phyloP scores from a whole-genome alignment of 768 basidiomycete genomes.

The Pulveroboletus sp. region DNA sequence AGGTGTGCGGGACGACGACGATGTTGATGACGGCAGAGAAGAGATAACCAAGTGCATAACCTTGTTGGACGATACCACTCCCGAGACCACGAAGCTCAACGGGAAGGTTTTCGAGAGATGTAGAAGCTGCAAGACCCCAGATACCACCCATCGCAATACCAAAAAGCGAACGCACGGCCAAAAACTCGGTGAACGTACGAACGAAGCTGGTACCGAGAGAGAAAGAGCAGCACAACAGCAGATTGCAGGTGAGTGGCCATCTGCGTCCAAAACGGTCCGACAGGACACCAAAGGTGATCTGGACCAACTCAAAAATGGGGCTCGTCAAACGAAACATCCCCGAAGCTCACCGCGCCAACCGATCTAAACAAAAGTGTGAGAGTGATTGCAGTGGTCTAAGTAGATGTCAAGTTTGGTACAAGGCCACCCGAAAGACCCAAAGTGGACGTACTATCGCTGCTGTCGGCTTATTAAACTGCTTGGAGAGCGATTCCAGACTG shows the following conservation, averaged over 20 bases:
- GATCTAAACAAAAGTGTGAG: slow-evolving; percentile 88
- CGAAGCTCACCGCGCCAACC: slow-evolving; percentile 52
- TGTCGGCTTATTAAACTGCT: slow-evolving; percentile 43
- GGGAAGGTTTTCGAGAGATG: slow-evolving; percentile 86
- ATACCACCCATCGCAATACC: slow-evolving; percentile 88
- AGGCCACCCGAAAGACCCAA: not conserved
- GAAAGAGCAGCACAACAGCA: slow-evolving; percentile 64
- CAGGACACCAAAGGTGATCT: slow-evolving; percentile 70
- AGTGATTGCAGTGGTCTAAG: slow-evolving; percentile 76
- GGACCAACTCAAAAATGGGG: not conserved
- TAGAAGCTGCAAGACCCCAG: slow-evolving; percentile 82
- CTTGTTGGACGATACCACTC: slow-evolving; percentile 84
- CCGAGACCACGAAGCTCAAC: slow-evolving; percentile 85
- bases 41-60: slow-evolving; percentile 87
- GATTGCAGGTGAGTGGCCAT: slow-evolving; percentile 82
- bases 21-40: slow-evolving; percentile 82
- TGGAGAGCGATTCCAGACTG: slow-evolving; percentile 42
- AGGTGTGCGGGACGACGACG: slow-evolving; percentile 39
- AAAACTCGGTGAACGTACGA: slow-evolving; percentile 69
- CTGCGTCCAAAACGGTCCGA: slow-evolving; percentile 90
- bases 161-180: slow-evolving; percentile 77
- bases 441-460: slow-evolving; percentile 39
- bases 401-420: not conserved
- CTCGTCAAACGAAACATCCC: not conserved
- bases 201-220: slow-evolving; percentile 82